Percentiles rank a stretch among this genome's conserved stretches.
Conservation (phyloP, 495 filamentous ascomycete species). For the Podospora didyma region DNA sequence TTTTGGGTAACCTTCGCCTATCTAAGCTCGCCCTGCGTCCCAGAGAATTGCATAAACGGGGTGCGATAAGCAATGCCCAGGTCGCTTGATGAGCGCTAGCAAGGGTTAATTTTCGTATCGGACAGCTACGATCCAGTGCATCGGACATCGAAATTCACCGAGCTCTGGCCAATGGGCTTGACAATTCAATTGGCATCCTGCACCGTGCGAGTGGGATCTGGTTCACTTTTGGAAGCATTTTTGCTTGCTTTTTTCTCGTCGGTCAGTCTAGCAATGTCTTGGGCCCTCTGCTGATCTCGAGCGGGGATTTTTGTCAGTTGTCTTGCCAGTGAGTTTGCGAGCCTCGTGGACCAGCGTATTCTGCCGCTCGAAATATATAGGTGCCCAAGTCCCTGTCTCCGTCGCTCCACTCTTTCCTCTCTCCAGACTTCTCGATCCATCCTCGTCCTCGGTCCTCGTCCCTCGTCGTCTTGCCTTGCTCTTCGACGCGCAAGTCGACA, state of each 20-base stretch:
- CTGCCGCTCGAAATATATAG: not conserved
- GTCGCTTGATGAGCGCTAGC: not conserved
- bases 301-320: not conserved
- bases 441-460: not conserved
- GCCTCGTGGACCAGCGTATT: not conserved
- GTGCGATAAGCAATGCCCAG: conserved; percentile 1
- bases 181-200: not conserved
- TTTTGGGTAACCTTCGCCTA: too few relatives aligned
- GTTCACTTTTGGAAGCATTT: not conserved
- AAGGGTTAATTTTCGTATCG: conserved; percentile 14
- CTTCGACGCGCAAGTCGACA: not conserved
- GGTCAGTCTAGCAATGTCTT: not conserved
- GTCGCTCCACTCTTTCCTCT: not conserved
- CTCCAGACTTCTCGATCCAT: not conserved
- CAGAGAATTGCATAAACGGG: conserved; percentile 4
- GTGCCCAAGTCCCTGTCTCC: not conserved
- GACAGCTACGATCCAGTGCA: not conserved
- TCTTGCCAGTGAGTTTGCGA: not conserved
- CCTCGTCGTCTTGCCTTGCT: not conserved
- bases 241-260: not conserved
- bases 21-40: too few relatives aligned
- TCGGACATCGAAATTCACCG: conserved; percentile 1
- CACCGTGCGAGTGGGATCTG: not conserved
- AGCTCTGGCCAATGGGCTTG: not conserved
- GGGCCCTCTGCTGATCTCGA: not conserved